Conservation (phyloP, 805 yeast genomes). For the Monosporozyma aerobia region DNA sequence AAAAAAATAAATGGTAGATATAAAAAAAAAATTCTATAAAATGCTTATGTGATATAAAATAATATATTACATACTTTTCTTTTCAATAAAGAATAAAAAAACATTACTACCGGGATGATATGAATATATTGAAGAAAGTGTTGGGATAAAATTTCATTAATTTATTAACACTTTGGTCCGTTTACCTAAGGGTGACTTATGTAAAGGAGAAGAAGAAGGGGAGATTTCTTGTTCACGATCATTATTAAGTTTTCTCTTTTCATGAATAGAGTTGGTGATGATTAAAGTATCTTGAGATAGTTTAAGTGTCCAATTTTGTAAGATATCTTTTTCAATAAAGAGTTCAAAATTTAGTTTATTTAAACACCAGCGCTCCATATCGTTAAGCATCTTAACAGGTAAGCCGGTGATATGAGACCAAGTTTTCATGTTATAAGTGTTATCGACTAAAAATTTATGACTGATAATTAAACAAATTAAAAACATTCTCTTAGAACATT, state of each 20-base stretch:
- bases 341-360: slow-evolving; percentile 13
- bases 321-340: not conserved
- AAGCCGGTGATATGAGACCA: slow-evolving; percentile 23
- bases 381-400: slow-evolving; percentile 9
- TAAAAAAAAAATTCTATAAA: not conserved
- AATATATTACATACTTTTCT: not conserved
- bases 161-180: not conserved
- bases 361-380: slow-evolving; percentile 25
- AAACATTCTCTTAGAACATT: slow-evolving; percentile 20
- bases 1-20: not conserved
- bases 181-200: not conserved
- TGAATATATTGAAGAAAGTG: not conserved
- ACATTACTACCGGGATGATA: not conserved
- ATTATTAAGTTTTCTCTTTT: not conserved
- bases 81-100: not conserved
- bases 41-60: not conserved
- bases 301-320: slow-evolving; percentile 2
- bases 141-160: not conserved
- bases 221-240: not conserved
- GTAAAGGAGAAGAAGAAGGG: not conserved
- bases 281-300: not conserved
- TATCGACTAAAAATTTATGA: slow-evolving; percentile 23
- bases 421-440: slow-evolving; percentile 20
- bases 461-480: slow-evolving; percentile 17
- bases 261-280: not conserved